A percentile compares a stretch with the other conserved stretches of the same genome.
Conservation (phyloP, 139 green algal species). For the Closterium sp. region DNA sequence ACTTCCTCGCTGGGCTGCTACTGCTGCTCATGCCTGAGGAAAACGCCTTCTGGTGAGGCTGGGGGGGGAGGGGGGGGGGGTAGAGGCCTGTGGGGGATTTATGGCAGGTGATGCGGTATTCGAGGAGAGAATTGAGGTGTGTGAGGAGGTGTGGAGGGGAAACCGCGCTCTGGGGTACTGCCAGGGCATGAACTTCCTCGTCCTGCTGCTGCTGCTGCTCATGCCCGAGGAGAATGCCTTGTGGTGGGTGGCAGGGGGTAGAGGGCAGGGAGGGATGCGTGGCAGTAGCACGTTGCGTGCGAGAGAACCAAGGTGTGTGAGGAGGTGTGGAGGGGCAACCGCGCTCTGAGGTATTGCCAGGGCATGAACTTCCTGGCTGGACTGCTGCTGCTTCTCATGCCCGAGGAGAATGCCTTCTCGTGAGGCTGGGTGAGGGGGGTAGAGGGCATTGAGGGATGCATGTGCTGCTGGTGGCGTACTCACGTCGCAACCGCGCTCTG, state of each 20-base stretch:
- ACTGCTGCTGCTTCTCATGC: slow-evolving; percentile 77
- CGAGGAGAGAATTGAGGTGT: no score
- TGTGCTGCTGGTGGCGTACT: no score
- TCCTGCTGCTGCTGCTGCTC: slow-evolving; percentile 76
- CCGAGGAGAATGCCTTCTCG: slow-evolving; percentile 89
- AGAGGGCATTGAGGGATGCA: no score
- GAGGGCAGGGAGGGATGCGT: no score
- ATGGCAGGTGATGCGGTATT: no score
- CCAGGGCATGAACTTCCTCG: slow-evolving; percentile 89
- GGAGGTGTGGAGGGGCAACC: neutral
- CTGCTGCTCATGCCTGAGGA: slow-evolving; percentile 83
- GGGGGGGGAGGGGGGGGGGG: no score
- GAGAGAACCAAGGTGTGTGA: no score
- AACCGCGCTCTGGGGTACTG: neutral
- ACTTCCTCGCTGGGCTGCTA: slow-evolving; percentile 81
- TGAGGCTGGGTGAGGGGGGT: slow-evolving; percentile 34
- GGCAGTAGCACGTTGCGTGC: no score
- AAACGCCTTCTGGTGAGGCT: slow-evolving; percentile 80
- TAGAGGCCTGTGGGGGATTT: no score
- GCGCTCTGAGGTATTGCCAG: slow-evolving; percentile 54
- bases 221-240: slow-evolving; percentile 88
- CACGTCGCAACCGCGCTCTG: neutral
- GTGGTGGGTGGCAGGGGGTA: slow-evolving; percentile 45
- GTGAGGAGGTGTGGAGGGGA: neutral
- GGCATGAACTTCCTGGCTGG: slow-evolving; percentile 87